Base-by-base conservation (phyloP, 169 alveolate genomes). In the Plasmodium cynomolgi region DNA sequence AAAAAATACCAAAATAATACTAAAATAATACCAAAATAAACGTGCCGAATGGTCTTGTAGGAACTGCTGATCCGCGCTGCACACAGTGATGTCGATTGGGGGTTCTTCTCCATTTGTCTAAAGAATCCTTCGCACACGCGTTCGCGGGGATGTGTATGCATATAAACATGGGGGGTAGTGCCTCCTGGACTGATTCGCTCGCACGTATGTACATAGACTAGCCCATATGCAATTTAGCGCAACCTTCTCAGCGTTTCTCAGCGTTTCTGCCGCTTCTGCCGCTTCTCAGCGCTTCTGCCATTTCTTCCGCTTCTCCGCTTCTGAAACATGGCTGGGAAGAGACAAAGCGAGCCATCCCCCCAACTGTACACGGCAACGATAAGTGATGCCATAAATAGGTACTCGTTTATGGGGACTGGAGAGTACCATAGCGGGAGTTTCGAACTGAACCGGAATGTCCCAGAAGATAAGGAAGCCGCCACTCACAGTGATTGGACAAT, bases 351-450 rank as follows among this genome's bases (percentile, higher is more conserved):
- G 3, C 44, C 58, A 29, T 13, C 85, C 33, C 72, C 34, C 6
- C 37, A 58, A n/a, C 62, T 37, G 26, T 92, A 41, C 23, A 23
- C 71, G 1, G 20, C 82, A 26, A 81, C 39, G 44, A 83, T 77
- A 31, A 37, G 62, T 8, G 73, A 75, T 20, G 84, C 93, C 29
- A 73, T 84, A 73, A 71, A 84, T 34, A 84, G 81, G 62, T 84
- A 84, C 29, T 74, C 93, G 15, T 15, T 84, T 8, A 84, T 31
- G 31, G 39, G 79, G 50, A 68, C 77, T 23, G 7, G 3, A 1
- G 37, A 68, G 1, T 13, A 2, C 3, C 37, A 26, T 68, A 23
- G 37, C n/a, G 77, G 37, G 39, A 68, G n/a, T 68, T 68, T 68
- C 77, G 20, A 68, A 23, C 81, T 84, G 3, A 15, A 23, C 23